Conservation (phyloP, 345 rosid genomes). For the Firmiana major region DNA sequence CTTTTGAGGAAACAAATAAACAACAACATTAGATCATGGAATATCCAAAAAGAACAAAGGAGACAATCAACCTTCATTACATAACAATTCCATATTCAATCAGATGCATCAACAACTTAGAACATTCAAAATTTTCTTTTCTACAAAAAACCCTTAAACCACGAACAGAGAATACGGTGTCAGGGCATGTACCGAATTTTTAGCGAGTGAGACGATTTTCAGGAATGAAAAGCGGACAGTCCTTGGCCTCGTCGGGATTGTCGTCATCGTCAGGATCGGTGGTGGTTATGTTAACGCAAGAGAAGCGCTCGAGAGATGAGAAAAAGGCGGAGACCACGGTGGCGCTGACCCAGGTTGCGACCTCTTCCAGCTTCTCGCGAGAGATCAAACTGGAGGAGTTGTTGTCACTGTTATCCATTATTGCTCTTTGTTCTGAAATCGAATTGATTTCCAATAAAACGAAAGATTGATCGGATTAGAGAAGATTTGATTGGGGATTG, state of each 20-base stretch:
- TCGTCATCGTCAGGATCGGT: constrained; percentile 62
- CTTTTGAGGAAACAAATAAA: background rate
- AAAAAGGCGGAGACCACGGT: constrained; percentile 80
- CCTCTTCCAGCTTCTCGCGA: constrained; percentile 17
- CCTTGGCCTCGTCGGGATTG: constrained; percentile 42
- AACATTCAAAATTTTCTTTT: background rate
- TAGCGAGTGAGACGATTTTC: background rate
- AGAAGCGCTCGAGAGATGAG: constrained; percentile 81
- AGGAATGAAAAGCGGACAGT: constrained; percentile 49
- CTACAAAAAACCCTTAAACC: background rate
- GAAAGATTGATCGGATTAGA: background rate
- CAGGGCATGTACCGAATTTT: background rate
- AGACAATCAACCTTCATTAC: background rate
- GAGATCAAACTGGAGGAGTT: background rate
- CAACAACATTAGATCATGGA: background rate
- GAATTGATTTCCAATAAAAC: background rate
- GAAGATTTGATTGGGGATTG: background rate
- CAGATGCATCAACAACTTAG: background rate
- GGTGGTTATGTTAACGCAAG: constrained; percentile 82
- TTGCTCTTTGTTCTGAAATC: background rate
- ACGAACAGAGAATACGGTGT: background rate
- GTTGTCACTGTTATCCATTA: background rate
- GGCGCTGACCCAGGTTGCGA: constrained; percentile 74
- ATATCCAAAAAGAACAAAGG: background rate
- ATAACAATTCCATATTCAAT: background rate